These are phyloP conservation scores for Phytophthora fragariae DNA, from an alignment of 352 stramenopile genomes.

Conservation along the genomic window DNA sequence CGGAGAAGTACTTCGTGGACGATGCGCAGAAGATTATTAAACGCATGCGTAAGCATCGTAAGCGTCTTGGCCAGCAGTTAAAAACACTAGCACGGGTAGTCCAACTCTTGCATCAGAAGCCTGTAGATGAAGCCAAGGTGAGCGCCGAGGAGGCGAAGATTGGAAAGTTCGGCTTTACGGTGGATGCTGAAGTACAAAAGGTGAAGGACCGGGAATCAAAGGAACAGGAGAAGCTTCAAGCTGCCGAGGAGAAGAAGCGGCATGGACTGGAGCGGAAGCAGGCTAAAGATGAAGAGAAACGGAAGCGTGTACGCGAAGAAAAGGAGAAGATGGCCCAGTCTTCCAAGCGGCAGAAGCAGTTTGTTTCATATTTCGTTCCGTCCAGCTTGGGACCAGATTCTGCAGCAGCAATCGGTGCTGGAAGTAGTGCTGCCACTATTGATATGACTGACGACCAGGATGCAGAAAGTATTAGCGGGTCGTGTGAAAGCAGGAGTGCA, in stretches of 20 bases:
- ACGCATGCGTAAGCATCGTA: slow-evolving; percentile 82
- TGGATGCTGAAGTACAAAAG: slow-evolving; percentile 74
- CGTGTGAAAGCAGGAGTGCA: slow-evolving; percentile 27
- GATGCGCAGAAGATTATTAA: slow-evolving; percentile 82
- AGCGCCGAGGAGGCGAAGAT: slow-evolving; percentile 85
- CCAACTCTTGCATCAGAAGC: slow-evolving; percentile 68
- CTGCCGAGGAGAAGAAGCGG: slow-evolving; percentile 65
- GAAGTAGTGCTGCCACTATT: slow-evolving; percentile 23
- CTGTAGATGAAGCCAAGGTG: slow-evolving; percentile 82
- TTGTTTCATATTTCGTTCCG: slow-evolving; percentile 72
- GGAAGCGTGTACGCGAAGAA: slow-evolving; percentile 56
- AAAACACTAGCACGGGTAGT: slow-evolving; percentile 74
- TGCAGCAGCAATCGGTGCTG: slow-evolving; percentile 7
- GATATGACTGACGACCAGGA: slow-evolving; percentile 30
- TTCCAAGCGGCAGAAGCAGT: slow-evolving; percentile 68
- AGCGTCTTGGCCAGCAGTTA: slow-evolving; percentile 74
- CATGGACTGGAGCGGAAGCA: slow-evolving; percentile 64
- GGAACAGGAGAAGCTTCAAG: slow-evolving; percentile 65
- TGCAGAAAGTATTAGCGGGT: background rate
- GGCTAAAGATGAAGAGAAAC: slow-evolving; percentile 71
- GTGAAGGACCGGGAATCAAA: slow-evolving; percentile 61
- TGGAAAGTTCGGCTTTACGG: slow-evolving; percentile 69
- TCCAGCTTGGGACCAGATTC: slow-evolving; percentile 24
- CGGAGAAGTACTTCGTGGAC: slow-evolving; percentile 76
- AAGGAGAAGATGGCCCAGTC: slow-evolving; percentile 45